These are phyloP conservation scores for Emydomyces testavorans DNA, from an alignment of 2,329 filamentous ascomycete genomes.

Conservation along the genomic window DNA sequence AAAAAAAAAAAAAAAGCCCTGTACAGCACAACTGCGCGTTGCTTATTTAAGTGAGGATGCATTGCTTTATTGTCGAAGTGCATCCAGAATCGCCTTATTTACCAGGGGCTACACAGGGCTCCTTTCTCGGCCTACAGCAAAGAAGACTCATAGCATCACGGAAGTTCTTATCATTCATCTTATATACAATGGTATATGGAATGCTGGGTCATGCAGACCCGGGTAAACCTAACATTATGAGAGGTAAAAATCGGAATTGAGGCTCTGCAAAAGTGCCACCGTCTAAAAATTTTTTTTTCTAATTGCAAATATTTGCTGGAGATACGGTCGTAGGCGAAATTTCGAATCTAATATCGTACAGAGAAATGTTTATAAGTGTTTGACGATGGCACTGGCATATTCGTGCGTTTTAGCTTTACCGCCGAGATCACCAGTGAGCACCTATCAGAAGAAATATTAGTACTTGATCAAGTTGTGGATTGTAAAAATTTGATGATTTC, in stretches of 20 bases:
- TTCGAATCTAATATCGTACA: not conserved
- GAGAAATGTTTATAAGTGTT: constrained; percentile 38
- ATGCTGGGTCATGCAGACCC: not conserved
- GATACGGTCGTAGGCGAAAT: not conserved
- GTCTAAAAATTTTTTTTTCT: constrained; percentile 5
- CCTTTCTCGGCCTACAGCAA: not conserved
- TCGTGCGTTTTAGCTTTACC: constrained; percentile 93
- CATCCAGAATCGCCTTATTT: not conserved
- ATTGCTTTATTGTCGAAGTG: not conserved
- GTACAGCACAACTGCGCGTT: too few species aligned
- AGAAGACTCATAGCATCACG: not conserved
- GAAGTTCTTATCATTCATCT: constrained; percentile 1
- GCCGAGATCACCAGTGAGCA: constrained; percentile 87
- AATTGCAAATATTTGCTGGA: constrained; percentile 23
- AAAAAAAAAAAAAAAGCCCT: too few species aligned
- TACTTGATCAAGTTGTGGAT: constrained; percentile 2
- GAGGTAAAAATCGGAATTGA: not conserved
- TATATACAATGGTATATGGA: constrained; percentile 12
- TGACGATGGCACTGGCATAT: constrained; percentile 86
- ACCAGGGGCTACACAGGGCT: too few species aligned
- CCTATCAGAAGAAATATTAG: constrained; percentile 28
- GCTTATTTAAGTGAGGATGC: not conserved
- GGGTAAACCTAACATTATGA: not conserved
- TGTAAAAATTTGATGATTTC: constrained; percentile 16
- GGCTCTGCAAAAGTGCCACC: constrained; percentile 3